These are phyloP conservation scores for Pleodorina starrii DNA, from an alignment of 139 green algal species.

Conservation along the genomic window DNA sequence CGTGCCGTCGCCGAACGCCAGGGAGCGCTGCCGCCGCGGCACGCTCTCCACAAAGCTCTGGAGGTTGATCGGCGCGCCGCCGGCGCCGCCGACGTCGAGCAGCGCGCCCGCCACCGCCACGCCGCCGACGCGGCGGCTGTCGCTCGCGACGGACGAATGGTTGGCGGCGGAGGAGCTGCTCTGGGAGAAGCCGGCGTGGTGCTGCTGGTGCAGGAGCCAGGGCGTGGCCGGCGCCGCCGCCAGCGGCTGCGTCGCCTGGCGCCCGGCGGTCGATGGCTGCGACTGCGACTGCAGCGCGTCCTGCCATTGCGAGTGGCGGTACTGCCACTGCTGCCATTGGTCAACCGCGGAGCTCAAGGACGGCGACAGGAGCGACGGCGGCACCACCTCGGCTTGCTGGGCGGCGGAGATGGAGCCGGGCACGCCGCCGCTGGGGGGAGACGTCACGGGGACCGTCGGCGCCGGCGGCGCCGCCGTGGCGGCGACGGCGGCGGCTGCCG, in stretches of 20 bases:
- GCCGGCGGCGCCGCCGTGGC: too few relatives aligned
- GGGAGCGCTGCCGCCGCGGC: not conserved
- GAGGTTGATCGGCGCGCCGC: not conserved
- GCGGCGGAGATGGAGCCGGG: not conserved
- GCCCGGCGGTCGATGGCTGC: not conserved
- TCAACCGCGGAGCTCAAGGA: not conserved
- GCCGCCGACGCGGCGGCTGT: not conserved
- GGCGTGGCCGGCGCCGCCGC: not conserved
- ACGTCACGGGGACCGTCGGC: not conserved
- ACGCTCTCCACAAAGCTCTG: not conserved
- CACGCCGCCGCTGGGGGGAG: not conserved
- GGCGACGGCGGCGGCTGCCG: too few relatives aligned
- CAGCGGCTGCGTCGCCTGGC: not conserved
- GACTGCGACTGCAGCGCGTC: slow-evolving; percentile 21
- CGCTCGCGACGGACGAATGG: not conserved
- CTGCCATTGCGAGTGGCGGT: slow-evolving; percentile 13
- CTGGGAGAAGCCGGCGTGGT: not conserved
- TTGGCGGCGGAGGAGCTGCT: not conserved
- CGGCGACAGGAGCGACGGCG: not conserved
- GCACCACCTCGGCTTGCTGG: not conserved
- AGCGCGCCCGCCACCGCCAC: not conserved
- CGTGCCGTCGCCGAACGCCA: not conserved
- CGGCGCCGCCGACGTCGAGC: not conserved
- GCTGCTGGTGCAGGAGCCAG: not conserved
- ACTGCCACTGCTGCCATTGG: slow-evolving; percentile 9